Percentiles rank a stretch among this genome's conserved stretches.
These are phyloP conservation scores for Misopates orontium DNA, from an alignment of 257 asterid species.

Conservation along the genomic window DNA sequence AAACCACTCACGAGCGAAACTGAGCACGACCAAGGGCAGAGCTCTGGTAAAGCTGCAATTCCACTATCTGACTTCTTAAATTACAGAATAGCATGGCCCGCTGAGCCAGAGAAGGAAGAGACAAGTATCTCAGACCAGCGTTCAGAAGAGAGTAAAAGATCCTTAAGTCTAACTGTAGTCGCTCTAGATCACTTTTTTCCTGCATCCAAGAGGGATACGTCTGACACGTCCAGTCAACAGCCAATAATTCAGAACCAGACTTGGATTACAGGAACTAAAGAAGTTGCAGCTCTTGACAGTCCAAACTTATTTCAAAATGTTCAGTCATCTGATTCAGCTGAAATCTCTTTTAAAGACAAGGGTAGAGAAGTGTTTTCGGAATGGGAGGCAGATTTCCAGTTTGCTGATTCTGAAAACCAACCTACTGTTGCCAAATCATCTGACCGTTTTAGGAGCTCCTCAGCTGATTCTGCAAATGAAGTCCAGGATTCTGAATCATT, in stretches of 20 bases:
- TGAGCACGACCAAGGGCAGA: conserved; percentile 48
- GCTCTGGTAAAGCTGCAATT: conserved; percentile 41
- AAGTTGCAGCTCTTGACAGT: conserved; percentile 41
- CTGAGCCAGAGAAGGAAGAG: conserved; percentile 44
- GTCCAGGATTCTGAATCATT: conserved; percentile 31
- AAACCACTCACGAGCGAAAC: conserved; percentile 37
- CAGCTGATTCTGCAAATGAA: conserved; percentile 37
- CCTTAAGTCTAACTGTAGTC: conserved; percentile 46
- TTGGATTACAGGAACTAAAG: conserved; percentile 31
- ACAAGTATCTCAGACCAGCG: conserved; percentile 34
- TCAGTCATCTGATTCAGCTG: conserved; percentile 43
- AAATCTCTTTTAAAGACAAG: conserved; percentile 35
- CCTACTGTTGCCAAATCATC: conserved; percentile 34
- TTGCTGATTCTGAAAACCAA: conserved; percentile 45
- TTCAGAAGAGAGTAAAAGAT: conserved; percentile 39
- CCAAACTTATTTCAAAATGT: conserved; percentile 52
- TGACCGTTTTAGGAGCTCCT: conserved; percentile 29
- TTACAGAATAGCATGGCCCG: conserved; percentile 55
- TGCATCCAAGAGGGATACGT: conserved; percentile 32
- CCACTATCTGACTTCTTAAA: conserved; percentile 64
- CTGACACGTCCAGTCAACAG: conserved; percentile 38
- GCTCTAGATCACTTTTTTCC: conserved; percentile 64
- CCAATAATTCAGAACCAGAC: conserved; percentile 26
- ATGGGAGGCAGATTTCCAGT: conserved; percentile 87
- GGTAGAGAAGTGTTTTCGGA: conserved; percentile 44